Evolutionary conservation across 306 rosid genomes (phyloP).

Genomic region (Quercus variabilis): DNA sequence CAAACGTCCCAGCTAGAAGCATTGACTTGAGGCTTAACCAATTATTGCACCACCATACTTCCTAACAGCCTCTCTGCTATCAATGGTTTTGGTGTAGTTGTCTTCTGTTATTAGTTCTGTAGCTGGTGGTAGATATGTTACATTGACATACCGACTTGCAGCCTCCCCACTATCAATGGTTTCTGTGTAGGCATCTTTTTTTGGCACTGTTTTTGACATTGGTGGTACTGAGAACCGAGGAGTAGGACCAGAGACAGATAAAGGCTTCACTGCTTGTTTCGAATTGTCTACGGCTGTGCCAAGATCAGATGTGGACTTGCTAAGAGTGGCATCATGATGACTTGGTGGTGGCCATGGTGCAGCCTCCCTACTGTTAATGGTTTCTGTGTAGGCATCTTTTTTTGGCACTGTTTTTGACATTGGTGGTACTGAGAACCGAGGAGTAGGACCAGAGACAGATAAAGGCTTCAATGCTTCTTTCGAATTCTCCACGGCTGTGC

Average conservation of each 20-base stretch:
- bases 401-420: background rate
- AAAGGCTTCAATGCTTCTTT: slow-evolving; percentile 25
- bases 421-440: background rate
- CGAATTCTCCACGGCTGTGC: slow-evolving; percentile 21
- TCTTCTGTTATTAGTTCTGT: background rate
- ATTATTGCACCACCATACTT: slow-evolving; percentile 1
- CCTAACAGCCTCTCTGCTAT: slow-evolving; percentile 9
- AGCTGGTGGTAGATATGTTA: background rate
- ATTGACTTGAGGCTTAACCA: background rate
- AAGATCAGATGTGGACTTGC: slow-evolving; percentile 37
- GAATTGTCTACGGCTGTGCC: slow-evolving; percentile 22
- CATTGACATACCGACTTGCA: background rate
- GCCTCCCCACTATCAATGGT: slow-evolving; percentile 19
- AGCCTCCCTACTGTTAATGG: background rate
- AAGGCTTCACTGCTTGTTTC: slow-evolving; percentile 25
- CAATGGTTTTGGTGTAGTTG: background rate
- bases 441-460: background rate
- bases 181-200: too few relatives aligned
- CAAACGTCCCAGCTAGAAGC: background rate
- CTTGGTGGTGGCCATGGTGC: background rate
- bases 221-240: background rate
- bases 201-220: background rate
- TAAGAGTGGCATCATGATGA: slow-evolving; percentile 28
- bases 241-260: background rate
- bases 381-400: too few relatives aligned